These are phyloP conservation scores for Viridothelium virens DNA, from an alignment of 495 filamentous ascomycete genomes.

Conservation along the genomic window DNA sequence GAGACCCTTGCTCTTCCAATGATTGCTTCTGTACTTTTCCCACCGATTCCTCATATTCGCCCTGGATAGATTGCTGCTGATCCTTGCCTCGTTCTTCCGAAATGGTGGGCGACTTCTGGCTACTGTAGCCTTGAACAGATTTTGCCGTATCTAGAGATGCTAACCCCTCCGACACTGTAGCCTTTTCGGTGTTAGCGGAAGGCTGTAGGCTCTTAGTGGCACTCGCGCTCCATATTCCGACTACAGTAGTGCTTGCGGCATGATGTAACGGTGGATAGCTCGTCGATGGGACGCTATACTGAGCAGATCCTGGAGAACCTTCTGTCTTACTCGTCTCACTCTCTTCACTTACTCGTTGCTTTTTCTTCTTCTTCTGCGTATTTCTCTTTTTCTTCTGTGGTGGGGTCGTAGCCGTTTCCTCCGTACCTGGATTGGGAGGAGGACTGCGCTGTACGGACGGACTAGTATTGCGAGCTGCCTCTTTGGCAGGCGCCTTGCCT, in stretches of 20 bases:
- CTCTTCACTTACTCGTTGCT: background rate
- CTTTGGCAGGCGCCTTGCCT: background rate
- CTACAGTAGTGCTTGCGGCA: background rate
- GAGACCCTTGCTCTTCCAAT: background rate
- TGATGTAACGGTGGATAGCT: slow-evolving; percentile 5
- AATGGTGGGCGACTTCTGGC: background rate
- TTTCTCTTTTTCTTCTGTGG: background rate
- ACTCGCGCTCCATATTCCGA: background rate
- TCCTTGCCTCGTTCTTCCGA: background rate
- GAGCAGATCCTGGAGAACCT: background rate
- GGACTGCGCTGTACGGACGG: background rate
- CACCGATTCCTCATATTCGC: background rate
- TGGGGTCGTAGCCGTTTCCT: background rate
- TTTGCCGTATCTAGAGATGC: background rate
- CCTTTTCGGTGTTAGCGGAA: background rate
- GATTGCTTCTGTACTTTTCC: background rate
- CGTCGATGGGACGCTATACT: background rate
- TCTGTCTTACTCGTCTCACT: background rate
- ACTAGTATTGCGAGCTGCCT: background rate
- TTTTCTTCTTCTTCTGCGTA: slow-evolving; percentile 6
- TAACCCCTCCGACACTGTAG: background rate
- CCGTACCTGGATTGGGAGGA: background rate
- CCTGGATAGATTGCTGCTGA: background rate
- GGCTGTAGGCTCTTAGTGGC: background rate
- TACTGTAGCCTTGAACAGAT: background rate